These are phyloP conservation scores for Hypoxylon intermedium DNA, from an alignment of 495 filamentous ascomycete species.

Conservation along the genomic window DNA sequence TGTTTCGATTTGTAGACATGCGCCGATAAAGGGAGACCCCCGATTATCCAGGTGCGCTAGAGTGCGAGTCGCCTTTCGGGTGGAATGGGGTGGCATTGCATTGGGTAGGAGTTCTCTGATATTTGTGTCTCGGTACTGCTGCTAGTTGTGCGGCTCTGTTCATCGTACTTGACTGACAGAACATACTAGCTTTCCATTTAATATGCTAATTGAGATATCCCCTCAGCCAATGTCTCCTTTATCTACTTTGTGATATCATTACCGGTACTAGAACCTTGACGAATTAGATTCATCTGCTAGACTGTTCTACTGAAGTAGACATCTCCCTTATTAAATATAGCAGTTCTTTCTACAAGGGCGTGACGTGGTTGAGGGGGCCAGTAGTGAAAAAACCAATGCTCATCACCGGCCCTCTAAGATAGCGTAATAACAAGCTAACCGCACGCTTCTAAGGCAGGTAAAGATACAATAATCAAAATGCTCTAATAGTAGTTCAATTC, in stretches of 20 bases:
- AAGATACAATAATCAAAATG: no score
- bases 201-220: constrained; percentile 35
- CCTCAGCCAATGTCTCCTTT: constrained; percentile 5
- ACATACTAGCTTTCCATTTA: constrained; percentile 15
- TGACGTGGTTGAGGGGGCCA: no score
- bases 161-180: constrained; percentile 26
- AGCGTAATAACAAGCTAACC: no score
- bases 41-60: constrained; percentile 11
- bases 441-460: no score
- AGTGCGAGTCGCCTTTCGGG: constrained; percentile 10
- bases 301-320: no score
- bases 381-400: no score
- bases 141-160: constrained; percentile 21
- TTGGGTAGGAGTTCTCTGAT: constrained; percentile 36
- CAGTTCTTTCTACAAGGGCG: no score
- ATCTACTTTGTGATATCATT: no score
- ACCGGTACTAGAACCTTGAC: no score
- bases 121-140: constrained; percentile 19
- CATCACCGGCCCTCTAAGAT: no score
- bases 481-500: background rate
- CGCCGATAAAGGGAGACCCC: background rate
- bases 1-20: background rate
- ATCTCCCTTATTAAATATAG: no score
- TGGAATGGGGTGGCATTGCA: constrained; percentile 19
- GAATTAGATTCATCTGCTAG: no score